Evolutionary conservation across 2,329 filamentous ascomycete species (phyloP).

Genomic region (Xylaria sp.): DNA sequence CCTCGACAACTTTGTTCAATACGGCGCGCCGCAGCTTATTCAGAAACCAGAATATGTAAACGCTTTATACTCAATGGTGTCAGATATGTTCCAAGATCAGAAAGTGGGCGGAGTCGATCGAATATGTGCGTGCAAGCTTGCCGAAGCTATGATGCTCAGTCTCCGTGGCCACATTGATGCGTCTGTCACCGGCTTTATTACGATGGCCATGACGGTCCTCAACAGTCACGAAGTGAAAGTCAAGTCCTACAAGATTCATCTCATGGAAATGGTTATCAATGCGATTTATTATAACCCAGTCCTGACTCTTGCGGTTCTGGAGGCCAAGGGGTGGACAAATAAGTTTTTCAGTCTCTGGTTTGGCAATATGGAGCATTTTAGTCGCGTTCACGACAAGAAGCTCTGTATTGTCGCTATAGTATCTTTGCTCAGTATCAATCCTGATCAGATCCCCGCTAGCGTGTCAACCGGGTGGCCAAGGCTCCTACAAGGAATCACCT

Average conservation of each 20-base stretch:
- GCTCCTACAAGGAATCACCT: slow-evolving; percentile 85
- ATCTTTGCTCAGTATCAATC: slow-evolving; percentile 80
- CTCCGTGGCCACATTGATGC: slow-evolving; percentile 88
- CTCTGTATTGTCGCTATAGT: slow-evolving; percentile 94
- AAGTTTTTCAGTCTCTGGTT: slow-evolving; percentile 99
- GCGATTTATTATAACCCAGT: slow-evolving; percentile 96
- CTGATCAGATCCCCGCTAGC: slow-evolving; percentile 87
- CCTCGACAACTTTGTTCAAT: slow-evolving; percentile 97
- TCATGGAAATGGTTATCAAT: slow-evolving; percentile 99
- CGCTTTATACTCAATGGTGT: slow-evolving; percentile 92
- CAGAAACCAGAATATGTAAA: slow-evolving; percentile 88
- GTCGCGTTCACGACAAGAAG: slow-evolving; percentile 97
- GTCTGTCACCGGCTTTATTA: slow-evolving; percentile 88
- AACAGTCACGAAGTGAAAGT: slow-evolving; percentile 81
- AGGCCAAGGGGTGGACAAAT: slow-evolving; percentile 93
- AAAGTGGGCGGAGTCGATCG: slow-evolving; percentile 94
- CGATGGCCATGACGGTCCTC: slow-evolving; percentile 87
- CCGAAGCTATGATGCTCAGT: slow-evolving; percentile 96
- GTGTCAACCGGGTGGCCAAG: slow-evolving; percentile 96
- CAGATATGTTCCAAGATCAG: slow-evolving; percentile 91
- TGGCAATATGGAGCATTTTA: slow-evolving; percentile 92
- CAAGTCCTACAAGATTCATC: slow-evolving; percentile 92
- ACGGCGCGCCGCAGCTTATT: slow-evolving; percentile 81
- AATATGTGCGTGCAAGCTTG: slow-evolving; percentile 97
- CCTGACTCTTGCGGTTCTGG: slow-evolving; percentile 86